These are phyloP conservation scores for Withania somnifera DNA, from an alignment of 305 asterid species.

Conservation along the genomic window DNA sequence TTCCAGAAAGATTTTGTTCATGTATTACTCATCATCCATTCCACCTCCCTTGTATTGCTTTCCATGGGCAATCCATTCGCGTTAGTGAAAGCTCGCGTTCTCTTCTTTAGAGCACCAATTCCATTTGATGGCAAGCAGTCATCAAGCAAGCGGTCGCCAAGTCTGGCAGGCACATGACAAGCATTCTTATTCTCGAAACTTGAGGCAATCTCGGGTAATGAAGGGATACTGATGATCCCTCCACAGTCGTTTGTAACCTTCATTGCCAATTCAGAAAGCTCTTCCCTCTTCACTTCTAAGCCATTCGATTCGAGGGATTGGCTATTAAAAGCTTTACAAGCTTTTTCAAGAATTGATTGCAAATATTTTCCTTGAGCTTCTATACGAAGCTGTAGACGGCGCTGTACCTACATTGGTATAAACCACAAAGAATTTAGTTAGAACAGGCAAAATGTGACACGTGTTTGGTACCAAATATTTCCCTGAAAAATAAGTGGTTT, in stretches of 20 bases:
- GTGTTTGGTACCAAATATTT: background rate
- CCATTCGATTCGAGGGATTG: conserved; percentile 24
- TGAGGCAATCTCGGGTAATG: conserved; percentile 4
- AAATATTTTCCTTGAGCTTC: conserved; percentile 85
- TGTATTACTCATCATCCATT: conserved; percentile 61
- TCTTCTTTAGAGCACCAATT: conserved; percentile 40
- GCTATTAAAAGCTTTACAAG: conserved; percentile 51
- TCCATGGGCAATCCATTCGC: conserved; percentile 34
- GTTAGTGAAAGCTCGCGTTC: conserved; percentile 31
- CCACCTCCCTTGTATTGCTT: conserved; percentile 35
- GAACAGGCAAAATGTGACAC: background rate
- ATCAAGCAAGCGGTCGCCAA: conserved; percentile 25
- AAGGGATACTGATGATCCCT: conserved; percentile 12
- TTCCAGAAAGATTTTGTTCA: conserved; percentile 7
- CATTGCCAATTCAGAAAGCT: conserved; percentile 40
- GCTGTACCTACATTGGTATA: conserved; percentile 51
- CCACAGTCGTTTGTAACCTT: conserved; percentile 33
- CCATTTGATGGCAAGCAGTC: conserved; percentile 19
- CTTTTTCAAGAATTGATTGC: conserved; percentile 74
- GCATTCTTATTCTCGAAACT: conserved; percentile 1
- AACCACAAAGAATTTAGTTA: background rate
- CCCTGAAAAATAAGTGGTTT: no score
- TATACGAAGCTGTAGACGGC: conserved; percentile 66
- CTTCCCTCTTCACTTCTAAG: conserved; percentile 36
- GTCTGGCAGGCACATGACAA: conserved; percentile 24